These are phyloP conservation scores for Termitomyces sp. DNA, from an alignment of 768 basidiomycete genomes.

Conservation along the genomic window DNA sequence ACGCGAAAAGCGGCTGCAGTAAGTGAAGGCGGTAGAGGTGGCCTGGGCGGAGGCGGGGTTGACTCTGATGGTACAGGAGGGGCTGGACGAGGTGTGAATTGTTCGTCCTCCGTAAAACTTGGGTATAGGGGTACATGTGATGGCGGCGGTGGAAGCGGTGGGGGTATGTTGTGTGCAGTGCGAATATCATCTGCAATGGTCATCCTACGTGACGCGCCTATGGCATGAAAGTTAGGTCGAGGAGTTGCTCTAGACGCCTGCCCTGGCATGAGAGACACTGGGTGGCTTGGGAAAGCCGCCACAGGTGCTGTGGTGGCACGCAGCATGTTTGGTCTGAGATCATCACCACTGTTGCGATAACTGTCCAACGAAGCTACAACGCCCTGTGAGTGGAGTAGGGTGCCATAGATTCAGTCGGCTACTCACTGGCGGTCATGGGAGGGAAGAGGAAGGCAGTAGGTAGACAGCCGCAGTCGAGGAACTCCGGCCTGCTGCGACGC, in stretches of 20 bases:
- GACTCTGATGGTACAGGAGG: conserved; percentile 14
- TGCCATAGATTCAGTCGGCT: neutral
- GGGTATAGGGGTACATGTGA: conserved; percentile 30
- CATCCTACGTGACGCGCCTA: conserved; percentile 12
- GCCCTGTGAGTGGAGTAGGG: neutral
- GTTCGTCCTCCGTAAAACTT: conserved; percentile 25
- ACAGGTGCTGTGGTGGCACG: conserved; percentile 21
- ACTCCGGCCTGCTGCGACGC: neutral
- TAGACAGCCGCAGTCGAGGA: neutral
- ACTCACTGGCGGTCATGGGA: conserved; percentile 12
- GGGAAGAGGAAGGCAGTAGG: neutral
- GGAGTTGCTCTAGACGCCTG: conserved; percentile 17
- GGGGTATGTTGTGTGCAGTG: conserved; percentile 8
- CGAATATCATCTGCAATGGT: conserved; percentile 15
- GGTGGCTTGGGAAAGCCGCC: conserved; percentile 17
- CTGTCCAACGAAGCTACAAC: conserved; percentile 15
- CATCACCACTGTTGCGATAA: neutral
- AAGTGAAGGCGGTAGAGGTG: conserved; percentile 16
- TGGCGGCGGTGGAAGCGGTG: conserved; percentile 6
- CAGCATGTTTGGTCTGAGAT: conserved; percentile 5
- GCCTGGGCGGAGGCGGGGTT: conserved; percentile 23
- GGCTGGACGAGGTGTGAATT: conserved; percentile 25
- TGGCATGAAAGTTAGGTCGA: conserved; percentile 21
- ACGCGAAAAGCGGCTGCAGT: conserved; percentile 6
- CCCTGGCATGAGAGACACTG: conserved; percentile 18